These are phyloP conservation scores for Vicia faba DNA, from an alignment of 306 rosid species.

Conservation along the genomic window DNA sequence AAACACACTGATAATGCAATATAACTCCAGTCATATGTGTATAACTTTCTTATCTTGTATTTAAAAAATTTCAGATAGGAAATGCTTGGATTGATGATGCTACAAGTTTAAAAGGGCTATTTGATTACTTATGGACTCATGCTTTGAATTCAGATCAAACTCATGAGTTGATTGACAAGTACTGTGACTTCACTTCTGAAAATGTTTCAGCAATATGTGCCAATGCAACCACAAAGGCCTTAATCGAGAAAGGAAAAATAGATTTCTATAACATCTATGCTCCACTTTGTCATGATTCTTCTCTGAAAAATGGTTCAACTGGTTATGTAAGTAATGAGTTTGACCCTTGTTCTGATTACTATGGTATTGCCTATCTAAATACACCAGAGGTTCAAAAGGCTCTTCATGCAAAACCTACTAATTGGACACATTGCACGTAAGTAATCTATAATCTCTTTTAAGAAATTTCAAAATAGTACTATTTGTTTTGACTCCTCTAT, in stretches of 20 bases:
- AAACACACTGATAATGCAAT: background rate
- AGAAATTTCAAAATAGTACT: background rate
- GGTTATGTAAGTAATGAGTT: slow-evolving; percentile 49
- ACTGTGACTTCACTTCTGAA: slow-evolving; percentile 42
- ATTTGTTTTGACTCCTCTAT: background rate
- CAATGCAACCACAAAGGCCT: background rate
- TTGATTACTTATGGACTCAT: slow-evolving; percentile 56
- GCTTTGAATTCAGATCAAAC: slow-evolving; percentile 63
- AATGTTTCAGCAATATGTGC: slow-evolving; percentile 30
- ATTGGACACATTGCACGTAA: slow-evolving; percentile 54
- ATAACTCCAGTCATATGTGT: background rate
- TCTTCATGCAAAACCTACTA: slow-evolving; percentile 56
- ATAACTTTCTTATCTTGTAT: background rate
- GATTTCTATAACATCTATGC: slow-evolving; percentile 56
- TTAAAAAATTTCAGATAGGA: slow-evolving; percentile 48
- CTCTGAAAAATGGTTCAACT: slow-evolving; percentile 31
- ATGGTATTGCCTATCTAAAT: slow-evolving; percentile 48
- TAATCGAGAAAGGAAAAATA: slow-evolving; percentile 37
- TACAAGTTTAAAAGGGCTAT: slow-evolving; percentile 18
- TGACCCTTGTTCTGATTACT: slow-evolving; percentile 55
- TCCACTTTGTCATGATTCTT: slow-evolving; percentile 42
- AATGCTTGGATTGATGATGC: slow-evolving; percentile 61
- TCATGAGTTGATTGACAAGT: slow-evolving; percentile 43
- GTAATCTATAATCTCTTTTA: background rate
- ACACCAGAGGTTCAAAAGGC: slow-evolving; percentile 55